Evolutionary conservation across 352 stramenopile species (phyloP), one percentile per base, ranked within the genome.

Genomic region (Globisporangium abappressorium): DNA sequence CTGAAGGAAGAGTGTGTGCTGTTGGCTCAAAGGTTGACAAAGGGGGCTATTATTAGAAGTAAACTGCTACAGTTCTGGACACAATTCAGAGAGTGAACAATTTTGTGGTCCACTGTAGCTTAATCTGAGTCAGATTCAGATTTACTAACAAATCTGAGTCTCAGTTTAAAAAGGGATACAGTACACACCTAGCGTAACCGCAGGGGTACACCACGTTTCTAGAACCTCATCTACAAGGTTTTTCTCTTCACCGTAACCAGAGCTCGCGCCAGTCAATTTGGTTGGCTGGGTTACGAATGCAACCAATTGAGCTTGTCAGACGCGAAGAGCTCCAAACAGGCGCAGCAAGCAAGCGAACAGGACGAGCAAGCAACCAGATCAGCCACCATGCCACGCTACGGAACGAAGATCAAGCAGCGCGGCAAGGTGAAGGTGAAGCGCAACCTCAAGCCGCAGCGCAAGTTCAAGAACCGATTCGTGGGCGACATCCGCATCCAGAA

Each of bases 401-500:
- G 84, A 8, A 80, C 76, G 59, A 81, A 71, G 60, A 86, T 93
- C 73, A 90, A 90, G 74, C 72, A 79, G 71, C 82, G 82, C 73
- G 73, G 72, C 46, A 91, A 94, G 71, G 74, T 82, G 41, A 87
- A 87, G 64, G 72, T 87, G 47, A 85, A 66, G 66, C 81, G 82
- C 69, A 89, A 92, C 49, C 75, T 80, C 63, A 93, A 93, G 76
- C 81, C 83, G 61, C 76, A 86, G 63, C 82, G 82, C 63, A 86
- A 85, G 70, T 94, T 89, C 69, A 90, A 90, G 74, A 85, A 70
- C 59, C 78, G 78, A 28, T 94, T 90, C 54, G 82, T 93, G 59
- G 79, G 85, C 58, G 84, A 94, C 76, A 71, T 81, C 26, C 77
- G 81, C 56, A 80, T 94, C 71, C 82, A 90, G 68, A 62, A 82